Conservation (phyloP, 164 flowering plant species). For the Chloranthus sessilifolius region DNA sequence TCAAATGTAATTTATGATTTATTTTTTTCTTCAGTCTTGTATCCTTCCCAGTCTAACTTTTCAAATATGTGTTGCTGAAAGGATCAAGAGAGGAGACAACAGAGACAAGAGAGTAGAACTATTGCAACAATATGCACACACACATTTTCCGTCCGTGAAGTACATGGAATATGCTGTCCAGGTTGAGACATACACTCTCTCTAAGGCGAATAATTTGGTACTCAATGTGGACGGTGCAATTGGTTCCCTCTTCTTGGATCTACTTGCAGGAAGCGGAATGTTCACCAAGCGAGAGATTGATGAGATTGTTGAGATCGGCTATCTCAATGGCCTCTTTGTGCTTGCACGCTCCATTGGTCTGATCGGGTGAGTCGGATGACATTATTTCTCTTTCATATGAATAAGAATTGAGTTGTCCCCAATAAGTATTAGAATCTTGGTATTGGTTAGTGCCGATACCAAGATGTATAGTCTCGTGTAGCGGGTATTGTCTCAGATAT, state of each 20-base stretch:
- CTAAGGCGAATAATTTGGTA: slow-evolving; percentile 86
- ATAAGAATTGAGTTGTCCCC: no score
- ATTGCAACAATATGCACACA: slow-evolving; percentile 63
- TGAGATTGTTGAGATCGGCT: slow-evolving; percentile 86
- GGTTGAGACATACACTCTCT: slow-evolving; percentile 85
- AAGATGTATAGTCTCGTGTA: no score
- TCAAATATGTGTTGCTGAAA: slow-evolving; percentile 23
- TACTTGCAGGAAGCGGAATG: slow-evolving; percentile 92
- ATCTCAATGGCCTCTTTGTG: slow-evolving; percentile 89
- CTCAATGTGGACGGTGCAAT: slow-evolving; percentile 92
- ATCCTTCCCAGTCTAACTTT: no score
- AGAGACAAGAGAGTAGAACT: slow-evolving; percentile 94
- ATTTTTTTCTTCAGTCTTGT: neutral
- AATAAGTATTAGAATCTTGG: no score
- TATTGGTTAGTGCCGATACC: no score
- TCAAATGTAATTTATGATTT: neutral
- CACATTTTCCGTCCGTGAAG: slow-evolving; percentile 84
- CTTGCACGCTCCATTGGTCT: slow-evolving; percentile 92
- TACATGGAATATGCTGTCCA: slow-evolving; percentile 95
- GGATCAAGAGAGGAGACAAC: slow-evolving; percentile 95
- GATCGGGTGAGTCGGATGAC: slow-evolving; percentile 94
- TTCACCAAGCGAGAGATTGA: slow-evolving; percentile 87
- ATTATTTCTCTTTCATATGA: no score
- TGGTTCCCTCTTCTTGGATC: slow-evolving; percentile 94
- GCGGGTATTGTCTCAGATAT: no score